phyloP scores from a whole-genome alignment of 805 yeast species.

The Hemisphaericaspora nanyangensis region DNA sequence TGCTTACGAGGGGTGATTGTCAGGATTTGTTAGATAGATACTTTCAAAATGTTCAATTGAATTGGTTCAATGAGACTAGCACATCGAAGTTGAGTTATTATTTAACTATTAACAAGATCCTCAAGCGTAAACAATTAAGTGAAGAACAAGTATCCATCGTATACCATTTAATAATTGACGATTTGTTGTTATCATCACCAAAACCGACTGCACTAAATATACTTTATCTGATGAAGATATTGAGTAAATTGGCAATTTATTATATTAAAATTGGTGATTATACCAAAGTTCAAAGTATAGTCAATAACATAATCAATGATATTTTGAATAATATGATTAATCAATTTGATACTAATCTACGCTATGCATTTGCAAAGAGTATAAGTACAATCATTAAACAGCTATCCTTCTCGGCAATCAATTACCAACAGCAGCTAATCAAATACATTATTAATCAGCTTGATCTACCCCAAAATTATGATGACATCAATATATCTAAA shows the following conservation, averaged over 20 bases:
- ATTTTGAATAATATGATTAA: constrained; percentile 28
- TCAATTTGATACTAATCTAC: constrained; percentile 48
- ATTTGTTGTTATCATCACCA: constrained; percentile 10
- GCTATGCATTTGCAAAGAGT: constrained; percentile 68
- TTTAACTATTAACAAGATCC: constrained; percentile 36
- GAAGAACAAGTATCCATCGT: constrained; percentile 9
- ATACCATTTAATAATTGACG: constrained; percentile 14
- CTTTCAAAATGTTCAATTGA: constrained; percentile 19
- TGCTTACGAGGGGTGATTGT: constrained; percentile 50
- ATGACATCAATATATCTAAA: constrained; percentile 34
- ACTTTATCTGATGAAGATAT: constrained; percentile 29
- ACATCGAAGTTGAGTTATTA: constrained; percentile 33
- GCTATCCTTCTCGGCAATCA: constrained; percentile 28
- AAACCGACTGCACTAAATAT: constrained; percentile 13
- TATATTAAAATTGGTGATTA: constrained; percentile 22
- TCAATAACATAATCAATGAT: constrained; percentile 44
- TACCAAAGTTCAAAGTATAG: constrained; percentile 42
- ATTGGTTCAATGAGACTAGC: neutral
- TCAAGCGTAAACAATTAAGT: constrained; percentile 18
- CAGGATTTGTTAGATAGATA: constrained; percentile 18
- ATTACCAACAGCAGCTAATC: constrained; percentile 43
- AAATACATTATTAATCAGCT: constrained; percentile 28
- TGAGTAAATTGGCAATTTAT: constrained; percentile 33
- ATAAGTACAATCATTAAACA: constrained; percentile 46
- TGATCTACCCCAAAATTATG: constrained; percentile 21